Evolutionary conservation across 805 yeast genomes (phyloP).

Genomic region (Sungouiozyma ichnusensis): DNA sequence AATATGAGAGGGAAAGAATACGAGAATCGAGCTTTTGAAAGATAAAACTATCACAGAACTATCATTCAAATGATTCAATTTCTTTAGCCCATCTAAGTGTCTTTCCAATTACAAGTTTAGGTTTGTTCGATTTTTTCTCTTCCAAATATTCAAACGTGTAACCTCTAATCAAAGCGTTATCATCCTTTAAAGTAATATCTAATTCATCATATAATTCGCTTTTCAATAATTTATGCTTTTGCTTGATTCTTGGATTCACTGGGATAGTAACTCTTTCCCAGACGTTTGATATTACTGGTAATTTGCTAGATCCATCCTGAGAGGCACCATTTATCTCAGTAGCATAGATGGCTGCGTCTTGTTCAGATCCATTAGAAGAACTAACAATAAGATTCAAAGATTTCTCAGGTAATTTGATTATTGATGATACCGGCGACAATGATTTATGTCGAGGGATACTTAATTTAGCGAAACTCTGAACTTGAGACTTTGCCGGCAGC

Average conservation of each 20-base stretch:
- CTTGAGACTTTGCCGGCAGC: background rate
- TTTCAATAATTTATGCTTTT: conserved; percentile 15
- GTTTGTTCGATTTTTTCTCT: background rate
- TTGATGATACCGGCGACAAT: conserved; percentile 14
- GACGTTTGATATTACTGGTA: conserved; percentile 16
- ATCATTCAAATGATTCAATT: conserved; percentile 1
- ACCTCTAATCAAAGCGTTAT: conserved; percentile 22
- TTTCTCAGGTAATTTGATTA: conserved; percentile 11
- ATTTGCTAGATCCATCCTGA: conserved; percentile 8
- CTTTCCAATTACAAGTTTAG: background rate
- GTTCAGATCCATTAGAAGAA: conserved; percentile 21
- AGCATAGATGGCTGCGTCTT: conserved; percentile 27
- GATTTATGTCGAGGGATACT: conserved; percentile 14
- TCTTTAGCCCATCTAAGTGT: conserved; percentile 2
- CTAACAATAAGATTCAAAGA: conserved; percentile 20
- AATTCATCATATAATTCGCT: conserved; percentile 10
- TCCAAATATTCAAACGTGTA: conserved; percentile 11
- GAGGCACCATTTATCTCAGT: conserved; percentile 24
- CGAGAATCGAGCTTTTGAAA: no score
- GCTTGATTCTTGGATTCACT: conserved; percentile 19
- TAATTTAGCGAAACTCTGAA: background rate
- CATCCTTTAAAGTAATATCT: conserved; percentile 9
- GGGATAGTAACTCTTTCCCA: conserved; percentile 26
- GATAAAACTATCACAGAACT: no score
- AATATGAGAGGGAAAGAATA: background rate